phyloP scores from a whole-genome alignment of 2,329 filamentous ascomycete species.

The Atkinsonella texensis region DNA sequence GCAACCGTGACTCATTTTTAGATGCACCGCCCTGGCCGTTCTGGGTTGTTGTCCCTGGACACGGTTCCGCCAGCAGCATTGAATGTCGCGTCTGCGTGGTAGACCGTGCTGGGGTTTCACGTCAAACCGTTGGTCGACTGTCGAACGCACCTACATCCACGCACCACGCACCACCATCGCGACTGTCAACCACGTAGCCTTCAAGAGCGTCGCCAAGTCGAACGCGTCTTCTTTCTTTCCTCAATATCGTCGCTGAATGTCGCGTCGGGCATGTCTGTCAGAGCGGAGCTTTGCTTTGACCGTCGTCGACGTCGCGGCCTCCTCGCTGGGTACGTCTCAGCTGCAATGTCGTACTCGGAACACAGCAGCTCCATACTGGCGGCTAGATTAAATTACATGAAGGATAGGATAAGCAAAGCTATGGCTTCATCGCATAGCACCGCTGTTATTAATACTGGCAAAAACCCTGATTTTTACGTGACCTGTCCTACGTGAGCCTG shows the following conservation, averaged over 20 bases:
- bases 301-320: neutral
- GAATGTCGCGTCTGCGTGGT: neutral
- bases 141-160: neutral
- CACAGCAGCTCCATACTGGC: constrained; percentile 1
- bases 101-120: neutral
- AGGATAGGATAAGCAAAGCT: neutral
- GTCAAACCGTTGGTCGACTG: neutral
- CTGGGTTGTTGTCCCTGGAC: neutral
- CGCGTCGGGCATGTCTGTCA: neutral
- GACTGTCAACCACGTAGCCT: neutral
- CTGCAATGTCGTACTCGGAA: neutral
- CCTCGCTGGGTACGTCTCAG: neutral
- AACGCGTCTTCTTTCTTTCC: neutral
- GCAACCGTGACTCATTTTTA: constrained; percentile 20
- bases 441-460: neutral
- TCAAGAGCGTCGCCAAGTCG: neutral
- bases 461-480: neutral
- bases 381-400: neutral
- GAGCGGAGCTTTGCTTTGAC: neutral
- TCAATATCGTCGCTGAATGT: neutral
- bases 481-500: neutral
- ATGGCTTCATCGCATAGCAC: neutral
- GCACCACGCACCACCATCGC: neutral
- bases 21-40: constrained; percentile 9
- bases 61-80: neutral